phyloP scores from a whole-genome alignment of 2,329 filamentous ascomycete genomes.

The Apiospora saccharicola region DNA sequence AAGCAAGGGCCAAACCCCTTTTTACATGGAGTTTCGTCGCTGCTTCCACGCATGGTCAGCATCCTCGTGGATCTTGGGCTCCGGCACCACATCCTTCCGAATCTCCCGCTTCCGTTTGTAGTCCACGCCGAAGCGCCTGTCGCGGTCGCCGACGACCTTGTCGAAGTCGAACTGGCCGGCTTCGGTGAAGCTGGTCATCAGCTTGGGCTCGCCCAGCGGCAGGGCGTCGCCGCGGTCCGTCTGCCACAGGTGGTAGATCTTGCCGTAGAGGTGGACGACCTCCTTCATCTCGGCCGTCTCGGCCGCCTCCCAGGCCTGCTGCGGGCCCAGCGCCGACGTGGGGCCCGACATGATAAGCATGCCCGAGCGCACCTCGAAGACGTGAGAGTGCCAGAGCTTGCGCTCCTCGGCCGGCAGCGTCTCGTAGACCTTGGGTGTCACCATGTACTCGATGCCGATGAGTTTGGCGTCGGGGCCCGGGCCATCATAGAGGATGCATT shows the following conservation, averaged over 20 bases:
- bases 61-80: constrained; percentile 49
- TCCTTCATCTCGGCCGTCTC: constrained; percentile 85
- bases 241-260: constrained; percentile 89
- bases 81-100: constrained; percentile 49
- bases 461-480: constrained; percentile 71
- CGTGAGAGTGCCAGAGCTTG: constrained; percentile 79
- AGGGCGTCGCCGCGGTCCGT: constrained; percentile 73
- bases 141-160: constrained; percentile 51
- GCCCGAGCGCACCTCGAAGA: constrained; percentile 78
- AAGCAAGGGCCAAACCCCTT: no score
- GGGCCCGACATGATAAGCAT: constrained; percentile 81
- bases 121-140: constrained; percentile 54
- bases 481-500: constrained; percentile 86
- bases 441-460: constrained; percentile 90
- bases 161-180: constrained; percentile 58
- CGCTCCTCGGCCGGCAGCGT: constrained; percentile 72
- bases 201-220: constrained; percentile 59
- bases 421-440: constrained; percentile 72
- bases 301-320: constrained; percentile 73
- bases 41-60: constrained; percentile 38
- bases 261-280: constrained; percentile 78
- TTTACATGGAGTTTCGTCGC: constrained; percentile 25
- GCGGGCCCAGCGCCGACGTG: constrained; percentile 53
- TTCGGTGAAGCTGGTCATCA: constrained; percentile 62
- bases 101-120: constrained; percentile 53